phyloP scores from a whole-genome alignment of 2,329 filamentous ascomycete species.

The Aspergillus sp. region DNA sequence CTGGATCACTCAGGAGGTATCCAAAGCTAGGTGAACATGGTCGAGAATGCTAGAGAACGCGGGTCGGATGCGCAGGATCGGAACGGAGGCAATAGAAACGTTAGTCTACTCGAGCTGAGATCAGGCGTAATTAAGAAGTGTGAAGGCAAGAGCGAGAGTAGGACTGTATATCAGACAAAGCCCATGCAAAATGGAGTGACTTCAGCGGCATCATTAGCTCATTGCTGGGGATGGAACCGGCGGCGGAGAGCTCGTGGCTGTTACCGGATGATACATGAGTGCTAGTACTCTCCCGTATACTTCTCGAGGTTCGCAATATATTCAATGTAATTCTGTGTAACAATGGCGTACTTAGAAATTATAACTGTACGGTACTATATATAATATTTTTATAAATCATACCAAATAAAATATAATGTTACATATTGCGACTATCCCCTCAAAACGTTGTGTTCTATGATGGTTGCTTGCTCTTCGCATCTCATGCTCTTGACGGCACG shows the following conservation, averaged over 20 bases:
- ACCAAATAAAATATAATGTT: neutral
- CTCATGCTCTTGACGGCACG: neutral
- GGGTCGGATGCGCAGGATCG: constrained; percentile 11
- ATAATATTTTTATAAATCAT: neutral
- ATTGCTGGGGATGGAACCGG: constrained; percentile 26
- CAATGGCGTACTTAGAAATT: neutral
- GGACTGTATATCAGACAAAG: constrained; percentile 1
- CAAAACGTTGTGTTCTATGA: neutral
- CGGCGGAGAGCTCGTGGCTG: constrained; percentile 25
- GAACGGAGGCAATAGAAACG: constrained; percentile 2
- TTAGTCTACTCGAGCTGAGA: constrained; percentile 5
- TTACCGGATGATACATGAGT: constrained; percentile 9
- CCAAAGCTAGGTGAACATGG: constrained; percentile 33
- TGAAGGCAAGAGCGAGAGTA: neutral
- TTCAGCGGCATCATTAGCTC: constrained; percentile 26
- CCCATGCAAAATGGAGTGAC: constrained; percentile 13
- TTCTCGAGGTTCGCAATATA: neutral
- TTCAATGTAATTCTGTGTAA: constrained; percentile 3
- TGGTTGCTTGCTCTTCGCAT: neutral
- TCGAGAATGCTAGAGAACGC: constrained; percentile 23
- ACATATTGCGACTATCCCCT: neutral
- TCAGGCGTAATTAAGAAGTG: neutral
- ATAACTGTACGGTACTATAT: neutral
- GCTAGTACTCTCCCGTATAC: neutral
- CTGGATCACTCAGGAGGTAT: constrained; percentile 26